Evolutionary conservation across 306 rosid genomes (phyloP).

Genomic region (Boehmeria nivea): DNA sequence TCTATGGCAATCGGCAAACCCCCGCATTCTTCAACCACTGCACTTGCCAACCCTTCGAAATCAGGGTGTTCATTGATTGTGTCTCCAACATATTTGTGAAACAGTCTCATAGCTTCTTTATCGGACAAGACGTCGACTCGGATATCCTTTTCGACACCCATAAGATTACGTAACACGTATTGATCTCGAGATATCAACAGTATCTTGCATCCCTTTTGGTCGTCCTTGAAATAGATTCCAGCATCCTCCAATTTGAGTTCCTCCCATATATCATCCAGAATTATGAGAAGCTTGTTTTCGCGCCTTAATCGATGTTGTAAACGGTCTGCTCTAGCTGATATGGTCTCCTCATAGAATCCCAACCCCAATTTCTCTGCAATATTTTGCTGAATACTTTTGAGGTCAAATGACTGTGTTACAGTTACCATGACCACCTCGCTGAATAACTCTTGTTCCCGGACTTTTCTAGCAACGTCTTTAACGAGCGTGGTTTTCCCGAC

Average conservation of each 20-base stretch:
- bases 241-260: background rate
- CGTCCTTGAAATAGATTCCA: background rate
- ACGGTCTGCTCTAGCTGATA: background rate
- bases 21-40: background rate
- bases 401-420: background rate
- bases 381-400: background rate
- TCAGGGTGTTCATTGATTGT: background rate
- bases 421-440: background rate
- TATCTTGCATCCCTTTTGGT: background rate
- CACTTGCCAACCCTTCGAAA: background rate
- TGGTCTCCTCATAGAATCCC: background rate
- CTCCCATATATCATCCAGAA: constrained; percentile 4
- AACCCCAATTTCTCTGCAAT: background rate
- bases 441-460: background rate
- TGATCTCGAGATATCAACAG: background rate
- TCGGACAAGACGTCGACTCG: background rate
- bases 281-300: background rate
- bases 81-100: background rate
- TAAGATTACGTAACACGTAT: background rate
- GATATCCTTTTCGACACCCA: background rate
- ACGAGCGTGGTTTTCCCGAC: constrained; percentile 1
- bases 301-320: background rate
- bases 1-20: background rate
- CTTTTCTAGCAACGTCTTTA: background rate
- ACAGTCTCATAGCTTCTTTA: background rate